phyloP scores from a whole-genome alignment of 306 rosid genomes.

The Gleditsia sinensis region DNA sequence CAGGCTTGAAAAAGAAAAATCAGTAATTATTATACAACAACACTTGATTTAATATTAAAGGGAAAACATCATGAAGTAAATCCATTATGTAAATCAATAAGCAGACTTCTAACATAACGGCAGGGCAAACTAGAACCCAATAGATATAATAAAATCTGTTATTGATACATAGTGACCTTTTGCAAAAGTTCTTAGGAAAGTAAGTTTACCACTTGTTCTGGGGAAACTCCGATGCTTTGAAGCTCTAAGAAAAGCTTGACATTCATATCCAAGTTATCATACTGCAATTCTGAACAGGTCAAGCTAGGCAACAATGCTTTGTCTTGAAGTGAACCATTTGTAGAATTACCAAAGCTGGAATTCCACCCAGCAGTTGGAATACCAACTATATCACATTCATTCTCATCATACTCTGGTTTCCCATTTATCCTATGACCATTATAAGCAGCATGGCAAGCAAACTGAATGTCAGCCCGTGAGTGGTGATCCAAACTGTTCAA shows the following conservation, averaged over 20 bases:
- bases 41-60: constrained; percentile 19
- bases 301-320: constrained; percentile 51
- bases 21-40: constrained; percentile 30
- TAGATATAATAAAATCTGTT: neutral
- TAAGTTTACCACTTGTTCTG: constrained; percentile 71
- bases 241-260: constrained; percentile 91
- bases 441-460: constrained; percentile 65
- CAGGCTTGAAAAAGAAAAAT: constrained; percentile 69
- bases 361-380: constrained; percentile 49
- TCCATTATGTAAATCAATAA: constrained; percentile 2
- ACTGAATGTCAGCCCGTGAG: constrained; percentile 52
- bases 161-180: neutral
- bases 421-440: constrained; percentile 59
- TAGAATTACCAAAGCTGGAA: constrained; percentile 49
- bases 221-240: constrained; percentile 84
- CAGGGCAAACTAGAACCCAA: constrained; percentile 19
- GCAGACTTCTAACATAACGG: constrained; percentile 9
- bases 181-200: constrained; percentile 19
- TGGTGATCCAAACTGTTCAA: constrained; percentile 54
- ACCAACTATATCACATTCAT: constrained; percentile 51
- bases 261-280: constrained; percentile 66
- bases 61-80: constrained; percentile 16
- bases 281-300: constrained; percentile 71
- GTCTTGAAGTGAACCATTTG: constrained; percentile 64
- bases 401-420: constrained; percentile 56